These are phyloP conservation scores for Phytophthora lateralis DNA, from an alignment of 352 stramenopile genomes.

Conservation along the genomic window DNA sequence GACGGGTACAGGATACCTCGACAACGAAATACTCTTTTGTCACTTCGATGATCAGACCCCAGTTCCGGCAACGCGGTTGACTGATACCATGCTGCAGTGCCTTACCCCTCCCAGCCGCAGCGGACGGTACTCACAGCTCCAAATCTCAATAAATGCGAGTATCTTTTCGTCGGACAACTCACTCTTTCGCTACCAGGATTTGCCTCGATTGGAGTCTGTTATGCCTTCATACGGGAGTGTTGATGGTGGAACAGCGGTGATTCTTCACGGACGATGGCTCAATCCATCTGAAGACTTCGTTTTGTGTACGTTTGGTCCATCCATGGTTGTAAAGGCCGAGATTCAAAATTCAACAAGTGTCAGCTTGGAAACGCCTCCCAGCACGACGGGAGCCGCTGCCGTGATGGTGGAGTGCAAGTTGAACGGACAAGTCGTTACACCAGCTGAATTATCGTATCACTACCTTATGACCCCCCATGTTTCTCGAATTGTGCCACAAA, in stretches of 20 bases:
- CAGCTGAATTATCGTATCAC: slow-evolving; percentile 24
- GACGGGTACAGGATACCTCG: slow-evolving; percentile 19
- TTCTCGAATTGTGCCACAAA: slow-evolving; percentile 24
- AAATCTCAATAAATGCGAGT: slow-evolving; percentile 27
- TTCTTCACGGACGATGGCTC: slow-evolving; percentile 29
- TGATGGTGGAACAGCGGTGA: slow-evolving; percentile 27
- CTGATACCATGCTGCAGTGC: slow-evolving; percentile 29
- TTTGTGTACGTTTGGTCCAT: slow-evolving; percentile 38
- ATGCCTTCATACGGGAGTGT: slow-evolving; percentile 36
- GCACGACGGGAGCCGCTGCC: slow-evolving; percentile 2
- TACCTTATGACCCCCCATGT: slow-evolving; percentile 28
- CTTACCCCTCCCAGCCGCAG: slow-evolving; percentile 22
- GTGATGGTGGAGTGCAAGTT: slow-evolving; percentile 31
- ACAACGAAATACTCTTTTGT: slow-evolving; percentile 26
- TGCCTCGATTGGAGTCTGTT: slow-evolving; percentile 21
- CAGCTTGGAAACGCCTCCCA: slow-evolving; percentile 21
- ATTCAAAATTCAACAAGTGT: slow-evolving; percentile 31
- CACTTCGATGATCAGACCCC: slow-evolving; percentile 29
- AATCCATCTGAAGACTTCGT: slow-evolving; percentile 29
- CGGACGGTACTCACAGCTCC: slow-evolving; percentile 16
- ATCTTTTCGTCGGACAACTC: slow-evolving; percentile 27
- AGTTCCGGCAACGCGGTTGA: slow-evolving; percentile 11
- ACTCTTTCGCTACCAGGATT: slow-evolving; percentile 34
- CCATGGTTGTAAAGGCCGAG: background rate
- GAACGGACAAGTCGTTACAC: slow-evolving; percentile 30